Percentiles rank a stretch among this genome's conserved stretches.
These are phyloP conservation scores for Scheffersomyces segobiensis DNA, from an alignment of 1,139 yeast genomes.

Conservation along the genomic window DNA sequence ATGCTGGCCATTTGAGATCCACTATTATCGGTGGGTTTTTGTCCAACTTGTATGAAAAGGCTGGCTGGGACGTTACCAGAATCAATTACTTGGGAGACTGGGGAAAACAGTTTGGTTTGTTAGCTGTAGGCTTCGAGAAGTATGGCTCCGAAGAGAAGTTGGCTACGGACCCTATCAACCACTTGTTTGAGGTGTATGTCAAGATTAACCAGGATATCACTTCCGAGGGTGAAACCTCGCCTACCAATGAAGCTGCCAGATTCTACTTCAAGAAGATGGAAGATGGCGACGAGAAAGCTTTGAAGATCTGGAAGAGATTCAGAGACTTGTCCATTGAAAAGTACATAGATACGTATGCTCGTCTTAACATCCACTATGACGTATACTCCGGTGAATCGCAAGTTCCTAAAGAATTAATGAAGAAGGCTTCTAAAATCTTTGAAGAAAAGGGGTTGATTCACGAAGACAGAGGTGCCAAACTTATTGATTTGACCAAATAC, in stretches of 20 bases:
- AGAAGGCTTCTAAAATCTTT: conserved; percentile 61
- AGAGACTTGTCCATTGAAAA: conserved; percentile 86
- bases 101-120: conserved; percentile 98
- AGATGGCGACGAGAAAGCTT: conserved; percentile 83
- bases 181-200: conserved; percentile 92
- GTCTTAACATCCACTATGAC: conserved; percentile 87
- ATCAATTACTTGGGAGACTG: conserved; percentile 97
- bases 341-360: conserved; percentile 85
- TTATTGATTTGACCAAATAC: conserved; percentile 82
- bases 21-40: conserved; percentile 98
- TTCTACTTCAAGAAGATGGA: conserved; percentile 90
- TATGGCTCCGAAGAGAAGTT: conserved; percentile 81
- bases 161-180: conserved; percentile 83
- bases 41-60: conserved; percentile 82
- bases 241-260: conserved; percentile 84
- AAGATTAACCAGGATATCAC: conserved; percentile 78
- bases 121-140: conserved; percentile 87
- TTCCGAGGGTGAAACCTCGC: conserved; percentile 67
- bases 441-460: conserved; percentile 70
- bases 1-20: conserved; percentile 97
- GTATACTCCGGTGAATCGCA: conserved; percentile 95
- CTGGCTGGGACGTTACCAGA: conserved; percentile 89
- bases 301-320: conserved; percentile 82
- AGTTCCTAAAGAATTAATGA: conserved; percentile 75
- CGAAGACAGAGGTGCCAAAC: conserved; percentile 89